Conservation (phyloP, 2,329 filamentous ascomycete genomes). For the Verticillium alfalfae region DNA sequence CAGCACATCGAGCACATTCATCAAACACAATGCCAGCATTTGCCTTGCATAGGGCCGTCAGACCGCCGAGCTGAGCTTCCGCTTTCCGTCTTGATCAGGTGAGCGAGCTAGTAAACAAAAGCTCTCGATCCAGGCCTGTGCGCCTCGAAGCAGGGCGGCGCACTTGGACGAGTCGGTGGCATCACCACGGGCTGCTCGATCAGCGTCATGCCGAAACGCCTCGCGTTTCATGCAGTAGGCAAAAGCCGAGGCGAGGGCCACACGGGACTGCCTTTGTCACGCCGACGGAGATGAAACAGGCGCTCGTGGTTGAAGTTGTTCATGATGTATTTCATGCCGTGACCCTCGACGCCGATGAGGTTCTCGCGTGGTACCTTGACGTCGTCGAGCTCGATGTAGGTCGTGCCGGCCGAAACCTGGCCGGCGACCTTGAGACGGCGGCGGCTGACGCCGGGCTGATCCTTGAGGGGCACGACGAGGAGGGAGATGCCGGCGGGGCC, state of each 20-base stretch:
- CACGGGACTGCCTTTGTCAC: conserved; percentile 53
- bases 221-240: conserved; percentile 30
- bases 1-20: conserved; percentile 63
- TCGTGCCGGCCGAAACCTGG: conserved; percentile 61
- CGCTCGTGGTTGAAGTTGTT: conserved; percentile 79
- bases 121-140: conserved; percentile 70
- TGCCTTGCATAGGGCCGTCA: conserved; percentile 69
- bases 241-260: conserved; percentile 28
- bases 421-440: conserved; percentile 62
- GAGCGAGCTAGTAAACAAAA: conserved; percentile 65
- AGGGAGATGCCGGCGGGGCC: conserved; percentile 60
- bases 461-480: conserved; percentile 65
- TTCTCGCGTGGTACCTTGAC: conserved; percentile 67
- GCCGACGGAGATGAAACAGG: conserved; percentile 58
- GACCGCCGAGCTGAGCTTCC: conserved; percentile 60
- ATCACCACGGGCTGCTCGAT: conserved; percentile 72
- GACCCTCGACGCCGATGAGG: conserved; percentile 62
- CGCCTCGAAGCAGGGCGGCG: conserved; percentile 63
- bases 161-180: conserved; percentile 67
- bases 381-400: conserved; percentile 71
- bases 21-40: conserved; percentile 67
- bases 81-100: conserved; percentile 56
- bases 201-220: conserved; percentile 41
- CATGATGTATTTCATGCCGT: conserved; percentile 71
- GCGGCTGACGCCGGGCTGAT: conserved; percentile 61